phyloP scores from a whole-genome alignment of 2,329 filamentous ascomycete genomes.

The Paraconiothyrium sp. region DNA sequence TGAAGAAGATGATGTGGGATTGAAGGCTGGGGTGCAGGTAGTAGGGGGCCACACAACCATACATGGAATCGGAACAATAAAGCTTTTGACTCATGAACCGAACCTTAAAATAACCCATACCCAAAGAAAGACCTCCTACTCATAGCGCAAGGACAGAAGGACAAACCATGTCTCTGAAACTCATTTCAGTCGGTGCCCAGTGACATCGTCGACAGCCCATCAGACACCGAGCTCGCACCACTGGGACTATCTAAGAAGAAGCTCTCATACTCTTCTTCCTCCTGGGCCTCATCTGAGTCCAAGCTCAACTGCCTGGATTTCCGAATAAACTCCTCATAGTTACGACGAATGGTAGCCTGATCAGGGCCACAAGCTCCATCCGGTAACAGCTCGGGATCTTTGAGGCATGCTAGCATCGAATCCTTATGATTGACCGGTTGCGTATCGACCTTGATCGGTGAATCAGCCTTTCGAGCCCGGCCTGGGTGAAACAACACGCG shows the following conservation, averaged over 20 bases:
- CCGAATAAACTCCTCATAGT: slow-evolving; percentile 8
- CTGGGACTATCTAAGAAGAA: slow-evolving; percentile 14
- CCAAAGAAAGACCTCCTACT: background rate
- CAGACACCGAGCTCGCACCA: slow-evolving; percentile 1
- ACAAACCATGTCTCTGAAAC: background rate
- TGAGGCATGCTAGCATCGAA: background rate
- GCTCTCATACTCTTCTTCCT: slow-evolving; percentile 10
- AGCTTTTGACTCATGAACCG: background rate
- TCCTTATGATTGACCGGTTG: background rate
- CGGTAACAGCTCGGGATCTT: background rate
- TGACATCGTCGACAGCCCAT: background rate
- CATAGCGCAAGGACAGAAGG: background rate
- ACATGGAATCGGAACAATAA: background rate
- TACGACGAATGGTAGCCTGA: slow-evolving; percentile 8
- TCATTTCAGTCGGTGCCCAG: background rate
- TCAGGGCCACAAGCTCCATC: background rate
- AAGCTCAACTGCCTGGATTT: background rate
- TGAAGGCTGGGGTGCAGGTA: background rate
- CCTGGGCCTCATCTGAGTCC: slow-evolving; percentile 1
- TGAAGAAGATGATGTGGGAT: background rate
- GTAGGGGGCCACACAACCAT: background rate
- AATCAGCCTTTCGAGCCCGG: background rate
- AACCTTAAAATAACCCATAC: background rate
- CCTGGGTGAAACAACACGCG: slow-evolving; percentile 16
- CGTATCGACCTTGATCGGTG: background rate